Conservation (phyloP, 2,329 filamentous ascomycete species). For the Claviceps maximensis region DNA sequence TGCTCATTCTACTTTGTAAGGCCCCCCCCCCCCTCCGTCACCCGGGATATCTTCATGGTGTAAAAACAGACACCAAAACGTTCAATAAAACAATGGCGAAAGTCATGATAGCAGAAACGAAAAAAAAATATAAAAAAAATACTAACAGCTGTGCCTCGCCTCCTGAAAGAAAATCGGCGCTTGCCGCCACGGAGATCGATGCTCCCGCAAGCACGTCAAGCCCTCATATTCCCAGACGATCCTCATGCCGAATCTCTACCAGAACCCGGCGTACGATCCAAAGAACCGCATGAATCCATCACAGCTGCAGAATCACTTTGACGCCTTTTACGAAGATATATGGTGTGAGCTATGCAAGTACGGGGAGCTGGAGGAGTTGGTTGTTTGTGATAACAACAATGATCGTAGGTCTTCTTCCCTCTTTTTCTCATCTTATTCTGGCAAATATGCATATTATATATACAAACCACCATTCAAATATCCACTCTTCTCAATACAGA, state of each 20-base stretch:
- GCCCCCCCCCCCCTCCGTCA: not conserved
- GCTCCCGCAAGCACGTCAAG: conserved; percentile 97
- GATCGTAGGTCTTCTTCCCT: conserved; percentile 51
- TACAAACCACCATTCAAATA: too few species aligned
- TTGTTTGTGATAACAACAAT: conserved; percentile 99
- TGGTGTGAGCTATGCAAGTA: conserved; percentile 99
- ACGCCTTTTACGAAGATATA: conserved; percentile 99
- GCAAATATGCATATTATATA: too few species aligned
- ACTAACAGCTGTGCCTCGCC: not conserved
- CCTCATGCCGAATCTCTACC: conserved; percentile 95
- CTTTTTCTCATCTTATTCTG: too few species aligned
- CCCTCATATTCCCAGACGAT: conserved; percentile 96
- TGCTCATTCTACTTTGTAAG: conserved; percentile 79
- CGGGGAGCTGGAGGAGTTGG: conserved; percentile 91
- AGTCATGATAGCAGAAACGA: not conserved
- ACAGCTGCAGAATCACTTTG: conserved; percentile 98
- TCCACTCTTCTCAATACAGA: not conserved
- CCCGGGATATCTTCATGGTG: not conserved
- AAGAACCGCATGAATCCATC: conserved; percentile 94
- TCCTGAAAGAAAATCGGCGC: conserved; percentile 72
- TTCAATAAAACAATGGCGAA: not conserved
- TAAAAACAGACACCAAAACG: not conserved
- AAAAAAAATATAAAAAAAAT: not conserved
- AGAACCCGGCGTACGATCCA: conserved; percentile 93
- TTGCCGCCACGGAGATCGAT: conserved; percentile 95